Evolutionary conservation across 2,329 filamentous ascomycete genomes (phyloP), one percentile per base, ranked within the genome.

Genomic region (Whalleya microplaca): DNA sequence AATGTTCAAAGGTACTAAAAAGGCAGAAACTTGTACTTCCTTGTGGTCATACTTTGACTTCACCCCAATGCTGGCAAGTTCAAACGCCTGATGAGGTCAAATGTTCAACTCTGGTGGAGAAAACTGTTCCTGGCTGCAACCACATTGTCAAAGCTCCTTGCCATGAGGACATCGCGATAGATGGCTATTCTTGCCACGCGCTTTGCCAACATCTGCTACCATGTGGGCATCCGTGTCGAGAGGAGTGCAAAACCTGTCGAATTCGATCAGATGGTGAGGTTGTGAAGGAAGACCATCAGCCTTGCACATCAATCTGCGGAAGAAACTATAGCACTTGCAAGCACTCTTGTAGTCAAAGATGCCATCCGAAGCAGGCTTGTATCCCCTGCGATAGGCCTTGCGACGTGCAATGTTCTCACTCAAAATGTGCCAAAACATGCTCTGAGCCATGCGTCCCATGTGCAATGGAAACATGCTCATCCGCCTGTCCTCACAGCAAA

Each of bases 201-300:
- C 48, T 59, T 1, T 91, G 88, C 61, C 73, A 69, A 1, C 58
- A 62, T 0, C 42, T 66, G 0, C 73, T 85, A 0, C 23, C 69
- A 0, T 91, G 88, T 63, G 85, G 88, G 0, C 87, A 90, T 64
- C 53, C 53, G 0, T 90, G 87, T 68, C 89, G n/a, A 21, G 40
- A 73, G 64, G 4, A 73, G 72, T 56, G 5, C 51, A 59, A 0
- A 0, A 91, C 88, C 69, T 91, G 87, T 69, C 76, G 74, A 2
- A 64, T 48, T 1, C 72, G 70, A 21, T 61, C 70, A 7, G 67
- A 69, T 0, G 73, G 69, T 2, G 45, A 65, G 0, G 55, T 76
- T n/a, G 40, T 20, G 0, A 45, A 59, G 1, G 61, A 68, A 3
- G 66, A 77, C 18, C 85, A 89, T 60, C 76, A 72, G 1, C 48